Percentiles rank a stretch among this genome's conserved stretches.
Evolutionary conservation across 2,329 filamentous ascomycete species (phyloP).

Genomic region (Hirsutella rhossiliensis): DNA sequence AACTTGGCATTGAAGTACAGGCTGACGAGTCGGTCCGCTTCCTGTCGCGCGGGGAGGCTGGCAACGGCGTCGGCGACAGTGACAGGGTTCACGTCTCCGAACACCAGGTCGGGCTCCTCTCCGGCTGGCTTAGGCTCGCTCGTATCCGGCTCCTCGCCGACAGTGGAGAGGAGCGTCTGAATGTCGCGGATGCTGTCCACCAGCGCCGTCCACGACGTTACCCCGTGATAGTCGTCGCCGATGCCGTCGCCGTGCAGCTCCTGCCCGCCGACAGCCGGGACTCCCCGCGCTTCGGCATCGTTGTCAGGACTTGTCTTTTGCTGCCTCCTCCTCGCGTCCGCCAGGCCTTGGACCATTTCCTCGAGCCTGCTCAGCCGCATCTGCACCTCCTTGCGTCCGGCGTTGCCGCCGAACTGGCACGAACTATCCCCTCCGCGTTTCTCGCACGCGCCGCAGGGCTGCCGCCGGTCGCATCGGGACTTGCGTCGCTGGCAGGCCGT

Average conservation of each 20-base stretch:
- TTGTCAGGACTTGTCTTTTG: background rate
- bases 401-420: slow-evolving; percentile 17
- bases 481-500: slow-evolving; percentile 28
- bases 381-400: slow-evolving; percentile 21
- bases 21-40: slow-evolving; percentile 22
- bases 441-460: slow-evolving; percentile 26
- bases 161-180: slow-evolving; percentile 18
- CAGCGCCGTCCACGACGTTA: slow-evolving; percentile 28
- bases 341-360: slow-evolving; percentile 25
- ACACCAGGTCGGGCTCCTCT: slow-evolving; percentile 18
- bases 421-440: slow-evolving; percentile 21
- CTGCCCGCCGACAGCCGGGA: background rate
- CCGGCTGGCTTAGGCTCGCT: slow-evolving; percentile 2
- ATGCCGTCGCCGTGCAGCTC: slow-evolving; percentile 1
- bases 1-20: slow-evolving; percentile 28
- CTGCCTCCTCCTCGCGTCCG: slow-evolving; percentile 3
- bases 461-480: slow-evolving; percentile 27
- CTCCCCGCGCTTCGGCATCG: background rate
- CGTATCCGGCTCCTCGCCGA: background rate
- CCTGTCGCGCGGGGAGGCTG: slow-evolving; percentile 21
- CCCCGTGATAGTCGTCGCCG: slow-evolving; percentile 19
- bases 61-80: slow-evolving; percentile 18
- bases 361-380: slow-evolving; percentile 26
- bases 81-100: slow-evolving; percentile 14
- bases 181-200: slow-evolving; percentile 30